Evolutionary conservation across 1,139 yeast genomes (phyloP).

Genomic region (Pichia sp.): DNA sequence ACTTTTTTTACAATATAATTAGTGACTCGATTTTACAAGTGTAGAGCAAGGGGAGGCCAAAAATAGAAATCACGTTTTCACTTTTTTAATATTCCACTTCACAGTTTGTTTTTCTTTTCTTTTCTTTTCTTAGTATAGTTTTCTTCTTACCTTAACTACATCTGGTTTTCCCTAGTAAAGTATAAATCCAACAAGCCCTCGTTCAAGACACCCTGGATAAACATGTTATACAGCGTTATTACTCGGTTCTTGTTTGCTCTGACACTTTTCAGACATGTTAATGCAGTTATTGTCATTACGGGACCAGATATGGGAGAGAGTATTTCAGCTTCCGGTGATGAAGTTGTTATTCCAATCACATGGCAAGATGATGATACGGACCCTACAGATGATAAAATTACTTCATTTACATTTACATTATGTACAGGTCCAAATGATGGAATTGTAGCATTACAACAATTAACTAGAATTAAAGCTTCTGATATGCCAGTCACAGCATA

Average conservation of each 20-base stretch:
- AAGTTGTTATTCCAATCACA: conserved; percentile 40
- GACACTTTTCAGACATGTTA: background rate
- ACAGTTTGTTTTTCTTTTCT: background rate
- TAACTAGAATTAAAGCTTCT: conserved; percentile 10
- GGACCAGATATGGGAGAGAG: conserved; percentile 46
- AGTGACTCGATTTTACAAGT: no score
- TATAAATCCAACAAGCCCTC: background rate
- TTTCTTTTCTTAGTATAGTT: background rate
- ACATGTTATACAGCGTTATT: background rate
- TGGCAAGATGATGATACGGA: conserved; percentile 58
- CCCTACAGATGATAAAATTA: conserved; percentile 42
- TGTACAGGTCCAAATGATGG: conserved; percentile 59
- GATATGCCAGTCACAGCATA: conserved; percentile 30
- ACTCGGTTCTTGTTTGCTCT: no score
- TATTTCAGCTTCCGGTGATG: conserved; percentile 44
- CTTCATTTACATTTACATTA: conserved; percentile 46
- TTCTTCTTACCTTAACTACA: background rate
- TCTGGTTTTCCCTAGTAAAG: background rate
- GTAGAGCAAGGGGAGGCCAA: background rate
- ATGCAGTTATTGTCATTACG: background rate
- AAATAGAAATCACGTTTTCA: background rate
- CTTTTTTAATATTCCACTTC: no score
- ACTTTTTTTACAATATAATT: no score
- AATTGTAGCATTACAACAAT: conserved; percentile 23
- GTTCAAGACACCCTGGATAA: background rate